phyloP scores from a whole-genome alignment of 257 asterid genomes.

The Agastache rugosa region DNA sequence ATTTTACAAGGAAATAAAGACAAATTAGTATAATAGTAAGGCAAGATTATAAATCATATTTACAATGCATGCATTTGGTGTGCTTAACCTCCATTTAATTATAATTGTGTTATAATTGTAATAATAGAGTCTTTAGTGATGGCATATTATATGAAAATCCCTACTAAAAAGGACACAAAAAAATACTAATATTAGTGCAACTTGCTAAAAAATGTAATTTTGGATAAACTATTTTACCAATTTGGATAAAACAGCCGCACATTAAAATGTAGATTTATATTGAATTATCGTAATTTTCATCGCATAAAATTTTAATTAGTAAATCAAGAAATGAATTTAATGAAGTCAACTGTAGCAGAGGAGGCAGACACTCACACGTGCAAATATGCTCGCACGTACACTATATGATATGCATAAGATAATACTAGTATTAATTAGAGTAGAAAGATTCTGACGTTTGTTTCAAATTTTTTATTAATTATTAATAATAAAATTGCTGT shows the following conservation, averaged over 20 bases:
- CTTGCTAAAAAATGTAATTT: not conserved
- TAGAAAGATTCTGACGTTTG: slow-evolving; percentile 24
- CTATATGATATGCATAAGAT: slow-evolving; percentile 35
- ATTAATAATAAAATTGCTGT: not conserved
- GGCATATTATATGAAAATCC: not conserved
- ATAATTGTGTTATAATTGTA: not conserved
- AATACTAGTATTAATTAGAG: slow-evolving; percentile 29
- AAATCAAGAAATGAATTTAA: slow-evolving; percentile 33
- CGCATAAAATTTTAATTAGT: not conserved
- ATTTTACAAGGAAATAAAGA: not conserved
- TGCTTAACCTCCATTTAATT: not conserved
- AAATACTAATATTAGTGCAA: too few relatives aligned
- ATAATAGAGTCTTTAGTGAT: not conserved
- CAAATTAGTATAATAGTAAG: not conserved
- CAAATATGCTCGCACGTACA: slow-evolving; percentile 46
- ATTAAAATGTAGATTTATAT: not conserved
- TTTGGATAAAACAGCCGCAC: too few relatives aligned
- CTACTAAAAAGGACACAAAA: not conserved
- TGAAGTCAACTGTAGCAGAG: slow-evolving; percentile 50
- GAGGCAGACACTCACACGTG: slow-evolving; percentile 46
- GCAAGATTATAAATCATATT: not conserved
- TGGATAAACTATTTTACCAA: not conserved
- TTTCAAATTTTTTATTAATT: slow-evolving; percentile 2
- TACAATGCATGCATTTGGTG: not conserved
- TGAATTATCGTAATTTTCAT: not conserved